Evolutionary conservation across 2,329 filamentous ascomycete genomes (phyloP).

Genomic region (Penicillium nordicum): DNA sequence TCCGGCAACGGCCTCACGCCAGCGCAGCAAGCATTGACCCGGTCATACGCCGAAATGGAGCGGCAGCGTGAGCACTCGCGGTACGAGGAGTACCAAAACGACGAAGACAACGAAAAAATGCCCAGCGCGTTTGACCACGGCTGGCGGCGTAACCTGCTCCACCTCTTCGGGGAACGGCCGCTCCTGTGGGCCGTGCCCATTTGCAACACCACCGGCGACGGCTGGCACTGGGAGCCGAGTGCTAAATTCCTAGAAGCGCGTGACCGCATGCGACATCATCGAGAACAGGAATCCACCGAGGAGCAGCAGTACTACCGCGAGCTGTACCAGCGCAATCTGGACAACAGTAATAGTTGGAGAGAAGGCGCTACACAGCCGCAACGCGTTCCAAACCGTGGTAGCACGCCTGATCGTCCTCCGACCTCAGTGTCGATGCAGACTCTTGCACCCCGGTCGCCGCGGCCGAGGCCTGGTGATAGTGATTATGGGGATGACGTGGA

Average conservation of each 20-base stretch:
- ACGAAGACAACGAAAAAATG: constrained; percentile 80
- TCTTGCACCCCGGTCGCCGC: constrained; percentile 39
- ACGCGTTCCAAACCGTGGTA: constrained; percentile 19
- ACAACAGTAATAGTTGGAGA: constrained; percentile 30
- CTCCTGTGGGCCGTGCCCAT: constrained; percentile 77
- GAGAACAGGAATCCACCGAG: constrained; percentile 30
- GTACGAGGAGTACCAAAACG: constrained; percentile 80
- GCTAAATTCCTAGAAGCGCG: constrained; percentile 69
- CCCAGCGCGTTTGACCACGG: constrained; percentile 94
- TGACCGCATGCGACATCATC: constrained; percentile 29
- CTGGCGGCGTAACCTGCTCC: constrained; percentile 70
- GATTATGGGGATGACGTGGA: constrained; percentile 34
- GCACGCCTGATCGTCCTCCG: constrained; percentile 32
- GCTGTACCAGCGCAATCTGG: constrained; percentile 34
- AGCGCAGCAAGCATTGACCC: constrained; percentile 45
- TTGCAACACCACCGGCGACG: constrained; percentile 82
- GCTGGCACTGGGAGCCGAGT: constrained; percentile 90
- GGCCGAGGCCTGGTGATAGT: constrained; percentile 34
- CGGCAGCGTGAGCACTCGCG: constrained; percentile 62
- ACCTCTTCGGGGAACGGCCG: constrained; percentile 74
- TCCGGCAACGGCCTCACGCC: constrained; percentile 36
- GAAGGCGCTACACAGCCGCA: constrained; percentile 18
- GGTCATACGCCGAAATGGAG: constrained; percentile 57
- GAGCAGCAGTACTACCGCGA: constrained; percentile 36
- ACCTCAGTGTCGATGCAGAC: constrained; percentile 46